Base-by-base conservation (phyloP, 352 stramenopile species). In the Lagenidium sp. region DNA sequence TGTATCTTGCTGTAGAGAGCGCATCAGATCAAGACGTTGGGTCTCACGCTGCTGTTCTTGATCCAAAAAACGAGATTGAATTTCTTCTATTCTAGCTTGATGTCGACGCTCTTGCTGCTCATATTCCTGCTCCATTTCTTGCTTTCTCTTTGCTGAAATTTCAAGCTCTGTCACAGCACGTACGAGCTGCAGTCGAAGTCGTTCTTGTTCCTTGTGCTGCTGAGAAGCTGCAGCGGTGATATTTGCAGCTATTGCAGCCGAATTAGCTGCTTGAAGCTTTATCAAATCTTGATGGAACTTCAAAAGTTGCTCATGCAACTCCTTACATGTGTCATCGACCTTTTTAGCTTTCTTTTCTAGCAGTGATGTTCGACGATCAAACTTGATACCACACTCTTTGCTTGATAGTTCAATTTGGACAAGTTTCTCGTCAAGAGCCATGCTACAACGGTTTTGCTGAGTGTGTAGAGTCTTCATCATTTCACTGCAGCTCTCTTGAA, bases 261-360 rank as follows among this genome's bases (percentile, higher is more conserved):
- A 40, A 22, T 35, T 44, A 7, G 41, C 44, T 18, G 44, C 57
- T 13, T 74, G 53, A 4, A 53, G 57, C 8, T 62, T 44, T 2
- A 63, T 26, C 4, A 53, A 41, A 10, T 85, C 65, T 30, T 60
- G 44, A 29, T 71, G 69, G 30, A 82, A 36, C 29, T 68, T 65
- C 2, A 22, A 49, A 18, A 85, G 48, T 6, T 55, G 60, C 11
- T 72, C 65, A 10, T 82, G 57, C 16, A 85, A 41, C 2, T 39
- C 42, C n/a, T 63, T 65, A 1, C 45, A 63, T 15, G 60, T 41
- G 10, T 83, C 75, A 23, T 85, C 73, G 1, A 74, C 45, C 36
- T 71, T 78, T 48, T 79, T 80, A 44, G 72, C 65, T 41, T 75
- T 81, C 29, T 75, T 82, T 13, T 63, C 57, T 3, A 85, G 48